A percentile compares a stretch with the other conserved stretches of the same genome.
Conservation (phyloP, 164 flowering plant species). For the Cinnamomum chago region DNA sequence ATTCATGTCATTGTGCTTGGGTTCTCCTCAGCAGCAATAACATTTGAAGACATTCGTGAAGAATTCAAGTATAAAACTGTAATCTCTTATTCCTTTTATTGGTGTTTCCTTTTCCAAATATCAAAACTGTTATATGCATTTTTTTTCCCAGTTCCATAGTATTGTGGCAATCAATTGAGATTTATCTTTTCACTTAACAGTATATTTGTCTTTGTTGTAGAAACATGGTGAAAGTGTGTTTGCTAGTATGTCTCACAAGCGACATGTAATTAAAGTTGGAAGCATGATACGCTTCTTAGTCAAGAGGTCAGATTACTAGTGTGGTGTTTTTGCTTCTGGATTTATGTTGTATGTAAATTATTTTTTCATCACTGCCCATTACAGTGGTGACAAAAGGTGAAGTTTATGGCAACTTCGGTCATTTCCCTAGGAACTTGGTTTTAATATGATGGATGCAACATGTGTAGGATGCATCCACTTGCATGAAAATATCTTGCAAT, state of each 20-base stretch:
- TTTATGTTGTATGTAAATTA: neutral
- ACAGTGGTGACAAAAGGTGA: neutral
- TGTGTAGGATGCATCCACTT: too few species aligned
- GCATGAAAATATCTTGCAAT: too few species aligned
- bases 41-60: conserved; percentile 60
- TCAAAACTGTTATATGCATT: neutral
- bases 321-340: neutral
- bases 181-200: neutral
- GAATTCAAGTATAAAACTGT: conserved; percentile 63
- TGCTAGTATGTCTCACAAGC: conserved; percentile 55
- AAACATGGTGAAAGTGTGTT: conserved; percentile 52
- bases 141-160: neutral
- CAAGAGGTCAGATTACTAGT: conserved; percentile 53
- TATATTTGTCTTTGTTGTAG: conserved; percentile 25
- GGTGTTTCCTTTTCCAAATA: neutral
- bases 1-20: conserved; percentile 79
- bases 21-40: conserved; percentile 63
- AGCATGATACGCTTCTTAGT: conserved; percentile 57
- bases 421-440: neutral
- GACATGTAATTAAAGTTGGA: conserved; percentile 67
- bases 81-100: conserved; percentile 9
- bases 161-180: neutral
- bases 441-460: too few species aligned
- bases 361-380: neutral
- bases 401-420: neutral